Evolutionary conservation across 176 grass and related monocot species (phyloP), one percentile per base, ranked within the genome.

Genomic region (Phragmites australis): DNA sequence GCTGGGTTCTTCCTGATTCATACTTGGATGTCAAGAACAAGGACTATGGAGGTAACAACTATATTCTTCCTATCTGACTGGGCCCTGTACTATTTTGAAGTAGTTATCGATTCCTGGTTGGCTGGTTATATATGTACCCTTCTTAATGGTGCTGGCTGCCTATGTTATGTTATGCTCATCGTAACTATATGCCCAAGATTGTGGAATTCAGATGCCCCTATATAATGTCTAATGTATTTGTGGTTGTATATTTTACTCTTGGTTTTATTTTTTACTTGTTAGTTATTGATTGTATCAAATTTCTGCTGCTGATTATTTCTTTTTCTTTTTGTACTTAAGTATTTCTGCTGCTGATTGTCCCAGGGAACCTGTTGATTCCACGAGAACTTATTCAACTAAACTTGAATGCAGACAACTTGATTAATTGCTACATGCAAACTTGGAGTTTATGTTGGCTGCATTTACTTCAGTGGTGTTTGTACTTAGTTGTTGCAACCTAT

Each of bases 1-100:
- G 88, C 21, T 97, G 92, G 94, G 92, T 97, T 85, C 89, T 97
- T 26, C 92, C 94, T 57, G 94, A 97, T 88, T 97, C 94, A 3
- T 97, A 92, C 65, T 62, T 94, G 85, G 83, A 97, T 76, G 89
- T 90, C 0, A 92, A 39, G 80, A 92, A 94, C 51, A 97, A 97
- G 83, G 89, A 97, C 42, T 94, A 94, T 75, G 91, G 94, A 94
- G 94, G 91, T 97, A 89, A 84, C 39, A 22, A 41, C 8, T 27
- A 23, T 43, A 19, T 68, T 13, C 45, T 68, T n/a, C 8, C 6
- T 74, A 50, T 84, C 17, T 19, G 39, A 58, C 4, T 76, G 12
- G 1, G 6, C 15, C 22, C 5, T 71, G 22, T 15, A 46, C 26
- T 29, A 34, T 26, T 51, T 78, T 39, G 0, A 30, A 42, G 31